Conservation (phyloP, 1,139 yeast genomes). For the Meyerozyma guilliermondii region DNA sequence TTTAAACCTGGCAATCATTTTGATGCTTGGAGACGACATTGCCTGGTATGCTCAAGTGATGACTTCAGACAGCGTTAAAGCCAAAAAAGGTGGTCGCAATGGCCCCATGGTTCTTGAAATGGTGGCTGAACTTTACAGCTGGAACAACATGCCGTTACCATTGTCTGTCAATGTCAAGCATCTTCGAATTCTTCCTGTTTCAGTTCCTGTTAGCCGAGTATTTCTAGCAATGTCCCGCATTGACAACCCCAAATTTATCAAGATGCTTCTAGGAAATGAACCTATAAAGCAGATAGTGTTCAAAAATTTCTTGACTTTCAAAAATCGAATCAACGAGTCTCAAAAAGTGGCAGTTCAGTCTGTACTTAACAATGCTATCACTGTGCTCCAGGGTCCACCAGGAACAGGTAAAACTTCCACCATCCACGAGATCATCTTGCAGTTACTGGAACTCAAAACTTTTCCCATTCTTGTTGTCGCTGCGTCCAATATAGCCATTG, state of each 20-base stretch:
- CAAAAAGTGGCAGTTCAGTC: slow-evolving; percentile 67
- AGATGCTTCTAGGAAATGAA: slow-evolving; percentile 56
- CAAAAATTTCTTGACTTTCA: slow-evolving; percentile 47
- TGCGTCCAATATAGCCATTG: slow-evolving; percentile 72
- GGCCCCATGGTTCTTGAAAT: slow-evolving; percentile 30
- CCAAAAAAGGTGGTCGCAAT: slow-evolving; percentile 10
- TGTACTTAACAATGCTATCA: slow-evolving; percentile 60
- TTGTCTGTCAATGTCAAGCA: slow-evolving; percentile 27
- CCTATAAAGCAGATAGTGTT: slow-evolving; percentile 57
- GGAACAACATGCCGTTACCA: slow-evolving; percentile 55
- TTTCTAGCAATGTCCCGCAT: slow-evolving; percentile 60
- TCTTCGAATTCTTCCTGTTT: slow-evolving; percentile 54
- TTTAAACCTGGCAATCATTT: slow-evolving; percentile 42
- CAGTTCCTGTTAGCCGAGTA: slow-evolving; percentile 58
- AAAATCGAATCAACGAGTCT: slow-evolving; percentile 52
- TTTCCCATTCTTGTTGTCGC: slow-evolving; percentile 71
- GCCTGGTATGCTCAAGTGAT: slow-evolving; percentile 42
- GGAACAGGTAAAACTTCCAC: slow-evolving; percentile 69
- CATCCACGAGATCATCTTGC: slow-evolving; percentile 60
- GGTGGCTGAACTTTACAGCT: slow-evolving; percentile 47
- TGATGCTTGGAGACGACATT: slow-evolving; percentile 33
- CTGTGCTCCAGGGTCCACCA: slow-evolving; percentile 65
- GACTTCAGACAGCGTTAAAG: slow-evolving; percentile 35
- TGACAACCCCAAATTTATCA: slow-evolving; percentile 51
- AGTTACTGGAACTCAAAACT: slow-evolving; percentile 50